phyloP scores from a whole-genome alignment of 306 rosid genomes.

The Gynostemma pentaphyllum region DNA sequence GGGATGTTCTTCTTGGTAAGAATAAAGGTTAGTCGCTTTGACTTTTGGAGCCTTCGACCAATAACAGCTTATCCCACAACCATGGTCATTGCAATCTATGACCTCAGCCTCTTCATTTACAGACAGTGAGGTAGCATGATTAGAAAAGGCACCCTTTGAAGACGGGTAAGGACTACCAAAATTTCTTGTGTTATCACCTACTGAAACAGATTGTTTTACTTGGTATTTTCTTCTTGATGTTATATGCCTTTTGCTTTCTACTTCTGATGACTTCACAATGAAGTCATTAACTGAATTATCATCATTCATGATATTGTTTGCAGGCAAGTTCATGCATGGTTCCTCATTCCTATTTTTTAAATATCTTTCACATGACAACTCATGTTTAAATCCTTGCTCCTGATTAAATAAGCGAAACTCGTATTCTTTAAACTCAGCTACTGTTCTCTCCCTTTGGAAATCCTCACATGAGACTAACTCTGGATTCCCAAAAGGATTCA shows the following conservation, averaged over 20 bases:
- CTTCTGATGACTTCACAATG: slow-evolving; percentile 16
- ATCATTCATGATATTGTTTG: slow-evolving; percentile 3
- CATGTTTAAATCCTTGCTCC: slow-evolving; percentile 12
- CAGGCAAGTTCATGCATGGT: too few relatives aligned
- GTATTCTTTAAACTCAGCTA: slow-evolving; percentile 12
- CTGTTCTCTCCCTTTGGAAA: slow-evolving; percentile 10
- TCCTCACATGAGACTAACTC: slow-evolving; percentile 21
- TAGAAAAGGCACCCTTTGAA: slow-evolving; percentile 24
- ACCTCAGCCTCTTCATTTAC: slow-evolving; percentile 31
- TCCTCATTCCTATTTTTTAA: background rate
- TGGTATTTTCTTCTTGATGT: slow-evolving; percentile 14
- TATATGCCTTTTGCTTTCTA: slow-evolving; percentile 25
- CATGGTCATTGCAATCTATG: slow-evolving; percentile 25
- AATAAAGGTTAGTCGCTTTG: slow-evolving; percentile 25
- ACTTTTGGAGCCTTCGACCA: slow-evolving; percentile 70
- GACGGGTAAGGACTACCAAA: slow-evolving; percentile 45
- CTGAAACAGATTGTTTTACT: slow-evolving; percentile 18
- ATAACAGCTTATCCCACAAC: slow-evolving; percentile 52
- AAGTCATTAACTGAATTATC: slow-evolving; percentile 20
- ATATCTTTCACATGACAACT: slow-evolving; percentile 32
- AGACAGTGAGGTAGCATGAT: slow-evolving; percentile 9
- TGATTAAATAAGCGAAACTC: slow-evolving; percentile 15
- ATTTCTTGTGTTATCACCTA: slow-evolving; percentile 24
- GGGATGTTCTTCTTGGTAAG: slow-evolving; percentile 40
- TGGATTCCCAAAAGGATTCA: slow-evolving; percentile 19